phyloP scores from a whole-genome alignment of 306 rosid species.

The Potentilla sterilis region DNA sequence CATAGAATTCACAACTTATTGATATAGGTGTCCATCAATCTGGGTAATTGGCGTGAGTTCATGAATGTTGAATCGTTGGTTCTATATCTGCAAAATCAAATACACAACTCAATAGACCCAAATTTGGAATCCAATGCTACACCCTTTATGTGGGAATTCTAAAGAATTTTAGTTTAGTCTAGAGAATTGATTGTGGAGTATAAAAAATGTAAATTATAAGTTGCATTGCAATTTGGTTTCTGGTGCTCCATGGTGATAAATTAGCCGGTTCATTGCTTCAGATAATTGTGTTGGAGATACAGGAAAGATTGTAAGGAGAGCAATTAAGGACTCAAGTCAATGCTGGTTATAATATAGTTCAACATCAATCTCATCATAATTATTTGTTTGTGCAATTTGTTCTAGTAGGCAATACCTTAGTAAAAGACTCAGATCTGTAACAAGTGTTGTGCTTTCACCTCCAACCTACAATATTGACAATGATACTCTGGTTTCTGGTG shows the following conservation, averaged over 20 bases:
- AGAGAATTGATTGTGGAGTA: background rate
- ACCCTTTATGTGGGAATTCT: background rate
- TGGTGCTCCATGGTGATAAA: background rate
- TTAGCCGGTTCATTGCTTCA: constrained; percentile 18
- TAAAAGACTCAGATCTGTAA: no score
- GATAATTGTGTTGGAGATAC: constrained; percentile 21
- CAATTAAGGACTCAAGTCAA: no score
- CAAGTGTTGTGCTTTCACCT: no score
- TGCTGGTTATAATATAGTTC: no score
- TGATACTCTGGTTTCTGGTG: no score
- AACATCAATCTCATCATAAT: no score
- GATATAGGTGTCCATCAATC: background rate
- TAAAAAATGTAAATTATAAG: background rate
- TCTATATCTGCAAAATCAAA: no score
- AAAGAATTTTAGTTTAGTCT: background rate
- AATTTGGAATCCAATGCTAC: background rate
- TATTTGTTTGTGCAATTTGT: no score
- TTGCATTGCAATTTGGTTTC: background rate
- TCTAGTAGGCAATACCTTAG: no score
- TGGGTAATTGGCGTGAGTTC: no score
- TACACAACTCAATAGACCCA: background rate
- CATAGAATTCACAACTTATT: background rate
- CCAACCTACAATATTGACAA: no score
- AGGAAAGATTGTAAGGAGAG: constrained; percentile 24
- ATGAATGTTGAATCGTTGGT: background rate